phyloP scores from a whole-genome alignment of 2,329 filamentous ascomycete genomes.

The Microdochium trichocladiopsis region DNA sequence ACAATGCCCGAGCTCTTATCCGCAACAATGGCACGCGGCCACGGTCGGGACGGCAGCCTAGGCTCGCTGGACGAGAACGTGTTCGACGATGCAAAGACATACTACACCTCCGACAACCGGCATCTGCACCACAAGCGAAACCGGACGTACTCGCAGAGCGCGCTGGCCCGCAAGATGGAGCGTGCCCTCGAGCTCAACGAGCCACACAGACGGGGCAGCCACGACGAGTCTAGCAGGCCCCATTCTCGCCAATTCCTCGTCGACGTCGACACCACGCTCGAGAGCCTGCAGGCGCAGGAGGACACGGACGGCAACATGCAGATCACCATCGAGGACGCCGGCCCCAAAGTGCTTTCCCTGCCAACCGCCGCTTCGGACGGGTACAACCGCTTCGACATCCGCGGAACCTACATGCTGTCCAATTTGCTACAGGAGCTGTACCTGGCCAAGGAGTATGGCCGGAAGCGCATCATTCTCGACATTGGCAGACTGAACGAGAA shows the following conservation, averaged over 20 bases:
- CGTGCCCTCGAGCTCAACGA: conserved; percentile 38
- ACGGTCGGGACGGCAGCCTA: conserved; percentile 10
- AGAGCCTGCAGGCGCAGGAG: conserved; percentile 74
- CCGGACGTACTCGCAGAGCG: conserved; percentile 53
- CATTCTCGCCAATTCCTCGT: conserved; percentile 74
- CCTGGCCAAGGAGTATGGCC: conserved; percentile 82
- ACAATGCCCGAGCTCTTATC: conserved; percentile 13
- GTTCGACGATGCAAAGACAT: conserved; percentile 51
- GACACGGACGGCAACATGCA: conserved; percentile 93
- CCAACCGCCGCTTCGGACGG: conserved; percentile 83
- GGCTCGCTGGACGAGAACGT: conserved; percentile 39
- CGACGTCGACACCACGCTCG: conserved; percentile 76
- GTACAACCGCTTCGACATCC: conserved; percentile 80
- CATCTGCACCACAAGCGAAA: conserved; percentile 40
- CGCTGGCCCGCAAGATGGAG: conserved; percentile 45
- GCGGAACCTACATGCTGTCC: conserved; percentile 95
- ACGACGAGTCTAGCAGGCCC: conserved; percentile 64
- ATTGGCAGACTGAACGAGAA: conserved; percentile 92
- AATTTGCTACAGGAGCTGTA: conserved; percentile 94
- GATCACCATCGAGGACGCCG: conserved; percentile 94
- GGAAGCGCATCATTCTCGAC: conserved; percentile 84
- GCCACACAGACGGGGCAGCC: conserved; percentile 51
- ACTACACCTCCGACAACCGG: conserved; percentile 50
- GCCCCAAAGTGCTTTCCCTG: conserved; percentile 83
- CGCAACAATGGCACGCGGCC: conserved; percentile 8